These are phyloP conservation scores for Linum trigynum DNA, from an alignment of 345 rosid genomes.

Conservation along the genomic window DNA sequence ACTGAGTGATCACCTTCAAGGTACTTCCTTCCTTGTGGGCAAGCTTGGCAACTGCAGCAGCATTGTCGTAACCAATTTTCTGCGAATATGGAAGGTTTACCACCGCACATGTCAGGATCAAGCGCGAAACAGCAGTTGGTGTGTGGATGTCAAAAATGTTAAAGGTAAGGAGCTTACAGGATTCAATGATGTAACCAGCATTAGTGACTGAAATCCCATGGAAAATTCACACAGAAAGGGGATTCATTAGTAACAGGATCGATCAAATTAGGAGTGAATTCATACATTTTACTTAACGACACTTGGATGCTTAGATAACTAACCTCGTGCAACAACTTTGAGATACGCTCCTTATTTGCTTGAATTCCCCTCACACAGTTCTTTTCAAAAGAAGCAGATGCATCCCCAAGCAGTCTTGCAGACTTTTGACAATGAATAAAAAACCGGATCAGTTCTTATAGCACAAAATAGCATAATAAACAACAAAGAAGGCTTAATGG, in stretches of 20 bases:
- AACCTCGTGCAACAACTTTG: slow-evolving; percentile 88
- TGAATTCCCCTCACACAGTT: slow-evolving; percentile 85
- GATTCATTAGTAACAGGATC: not conserved
- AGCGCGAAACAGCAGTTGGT: not conserved
- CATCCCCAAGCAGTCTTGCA: slow-evolving; percentile 77
- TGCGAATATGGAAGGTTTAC: too few relatives aligned
- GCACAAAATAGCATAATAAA: too few relatives aligned
- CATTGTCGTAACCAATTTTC: slow-evolving; percentile 97
- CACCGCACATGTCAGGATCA: not conserved
- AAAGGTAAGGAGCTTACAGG: slow-evolving; percentile 55
- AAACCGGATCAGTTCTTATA: too few relatives aligned
- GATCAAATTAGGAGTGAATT: not conserved
- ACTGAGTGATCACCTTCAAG: slow-evolving; percentile 48
- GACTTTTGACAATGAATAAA: slow-evolving; percentile 26
- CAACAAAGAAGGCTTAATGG: too few relatives aligned
- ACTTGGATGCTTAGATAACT: slow-evolving; percentile 9
- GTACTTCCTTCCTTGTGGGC: slow-evolving; percentile 93
- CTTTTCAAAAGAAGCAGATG: slow-evolving; percentile 88
- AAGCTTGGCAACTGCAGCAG: slow-evolving; percentile 97
- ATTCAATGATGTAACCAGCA: slow-evolving; percentile 96
- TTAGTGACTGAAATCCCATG: slow-evolving; percentile 60
- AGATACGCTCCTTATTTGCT: slow-evolving; percentile 77
- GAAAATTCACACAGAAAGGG: slow-evolving; percentile 10
- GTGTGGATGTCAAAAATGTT: slow-evolving; percentile 2
- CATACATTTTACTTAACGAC: not conserved